phyloP scores from a whole-genome alignment of 768 basidiomycete genomes.

The Tulasnella sp. region DNA sequence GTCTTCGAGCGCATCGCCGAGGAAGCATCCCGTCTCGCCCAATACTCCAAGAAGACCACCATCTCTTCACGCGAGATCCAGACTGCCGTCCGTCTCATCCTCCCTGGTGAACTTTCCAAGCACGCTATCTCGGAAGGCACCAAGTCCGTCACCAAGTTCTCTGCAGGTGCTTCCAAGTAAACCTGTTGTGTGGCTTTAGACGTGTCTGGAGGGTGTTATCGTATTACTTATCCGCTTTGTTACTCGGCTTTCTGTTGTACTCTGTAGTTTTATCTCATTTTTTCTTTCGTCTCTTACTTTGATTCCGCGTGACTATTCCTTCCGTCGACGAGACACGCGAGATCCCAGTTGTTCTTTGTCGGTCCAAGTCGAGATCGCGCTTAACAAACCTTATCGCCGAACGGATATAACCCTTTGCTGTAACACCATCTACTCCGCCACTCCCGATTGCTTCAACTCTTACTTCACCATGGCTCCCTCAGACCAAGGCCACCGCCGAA shows the following conservation, averaged over 20 bases:
- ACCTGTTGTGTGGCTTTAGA: not conserved
- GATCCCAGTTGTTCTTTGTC: not conserved
- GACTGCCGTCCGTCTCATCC: conserved; percentile 91
- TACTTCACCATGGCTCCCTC: conserved; percentile 7
- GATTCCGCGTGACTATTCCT: not conserved
- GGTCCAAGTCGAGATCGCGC: not conserved
- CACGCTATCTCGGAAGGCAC: conserved; percentile 93
- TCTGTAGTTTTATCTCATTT: conserved; percentile 3
- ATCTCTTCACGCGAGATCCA: conserved; percentile 99
- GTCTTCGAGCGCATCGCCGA: conserved; percentile 86
- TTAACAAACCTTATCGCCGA: not conserved
- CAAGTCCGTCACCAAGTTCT: conserved; percentile 41
- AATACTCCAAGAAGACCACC: conserved; percentile 97
- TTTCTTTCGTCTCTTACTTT: not conserved
- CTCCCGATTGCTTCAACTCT: not conserved
- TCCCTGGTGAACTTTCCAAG: conserved; percentile 93
- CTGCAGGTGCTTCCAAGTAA: conserved; percentile 21
- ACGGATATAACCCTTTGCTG: not conserved
- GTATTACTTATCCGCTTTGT: not conserved
- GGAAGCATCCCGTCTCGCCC: conserved; percentile 87
- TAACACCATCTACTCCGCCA: not conserved
- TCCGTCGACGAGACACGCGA: not conserved
- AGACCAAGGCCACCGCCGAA: conserved; percentile 42
- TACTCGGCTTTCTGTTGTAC: conserved; percentile 7
- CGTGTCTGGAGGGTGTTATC: not conserved